phyloP scores from a whole-genome alignment of 768 basidiomycete genomes.

The Suillus americanus region DNA sequence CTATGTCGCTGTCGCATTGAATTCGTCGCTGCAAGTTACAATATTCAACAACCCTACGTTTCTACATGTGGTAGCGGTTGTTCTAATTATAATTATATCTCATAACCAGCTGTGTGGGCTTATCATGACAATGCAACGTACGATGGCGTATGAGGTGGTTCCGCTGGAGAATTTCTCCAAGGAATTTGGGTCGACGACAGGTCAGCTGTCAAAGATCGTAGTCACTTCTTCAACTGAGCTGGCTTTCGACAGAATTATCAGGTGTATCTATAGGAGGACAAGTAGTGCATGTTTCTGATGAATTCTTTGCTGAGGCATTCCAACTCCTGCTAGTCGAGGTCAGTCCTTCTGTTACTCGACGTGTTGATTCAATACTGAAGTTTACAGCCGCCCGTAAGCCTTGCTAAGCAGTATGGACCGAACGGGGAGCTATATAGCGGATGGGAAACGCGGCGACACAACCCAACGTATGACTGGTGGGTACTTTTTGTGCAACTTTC shows the following conservation, averaged over 20 bases:
- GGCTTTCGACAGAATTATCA: constrained; percentile 70
- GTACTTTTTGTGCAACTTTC: constrained; percentile 6
- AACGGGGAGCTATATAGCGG: constrained; percentile 94
- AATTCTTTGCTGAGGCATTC: constrained; percentile 90
- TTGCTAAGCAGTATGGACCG: constrained; percentile 96
- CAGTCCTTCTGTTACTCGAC: constrained; percentile 19
- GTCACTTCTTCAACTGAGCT: not conserved
- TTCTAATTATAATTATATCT: constrained; percentile 5
- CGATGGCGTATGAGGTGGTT: constrained; percentile 47
- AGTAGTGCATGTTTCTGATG: constrained; percentile 81
- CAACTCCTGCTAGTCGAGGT: constrained; percentile 86
- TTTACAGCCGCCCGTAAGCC: constrained; percentile 72
- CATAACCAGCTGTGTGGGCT: not conserved
- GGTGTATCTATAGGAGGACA: constrained; percentile 79
- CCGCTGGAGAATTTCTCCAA: constrained; percentile 46
- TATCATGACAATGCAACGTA: constrained; percentile 2
- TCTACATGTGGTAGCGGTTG: not conserved
- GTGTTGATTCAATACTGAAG: constrained; percentile 1
- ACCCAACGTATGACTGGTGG: constrained; percentile 86
- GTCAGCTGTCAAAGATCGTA: constrained; percentile 31
- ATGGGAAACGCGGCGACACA: constrained; percentile 93
- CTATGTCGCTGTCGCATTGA: not conserved
- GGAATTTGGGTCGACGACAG: constrained; percentile 50
- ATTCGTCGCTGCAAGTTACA: not conserved
- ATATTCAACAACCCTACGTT: not conserved